Percentiles rank a stretch among this genome's conserved stretches.
phyloP scores from a whole-genome alignment of 1,284 basidiomycete species.

The Melampsora americana region DNA sequence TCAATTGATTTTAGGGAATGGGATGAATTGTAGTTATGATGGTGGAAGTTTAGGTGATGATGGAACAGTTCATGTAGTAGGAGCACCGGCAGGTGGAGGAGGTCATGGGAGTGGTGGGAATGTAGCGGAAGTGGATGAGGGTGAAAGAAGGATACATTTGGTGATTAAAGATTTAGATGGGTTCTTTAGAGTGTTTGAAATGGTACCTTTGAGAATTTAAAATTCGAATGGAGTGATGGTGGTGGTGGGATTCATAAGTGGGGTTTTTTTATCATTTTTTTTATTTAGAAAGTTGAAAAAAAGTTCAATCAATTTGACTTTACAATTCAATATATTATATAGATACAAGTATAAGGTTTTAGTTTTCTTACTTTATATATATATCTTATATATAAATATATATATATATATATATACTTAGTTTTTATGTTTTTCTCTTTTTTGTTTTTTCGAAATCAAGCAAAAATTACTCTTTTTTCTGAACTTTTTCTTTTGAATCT shows the following conservation, averaged over 20 bases:
- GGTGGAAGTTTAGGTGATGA: conserved; percentile 29
- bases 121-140: neutral
- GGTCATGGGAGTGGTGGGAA: neutral
- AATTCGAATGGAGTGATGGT: too few species aligned
- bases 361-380: too few species aligned
- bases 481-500: neutral
- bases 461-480: neutral
- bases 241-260: too few species aligned
- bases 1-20: conserved; percentile 78
- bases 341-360: too few species aligned
- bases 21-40: conserved; percentile 71
- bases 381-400: too few species aligned
- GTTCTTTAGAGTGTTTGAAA: conserved; percentile 31
- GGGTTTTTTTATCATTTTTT: too few species aligned
- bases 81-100: neutral
- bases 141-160: conserved; percentile 17
- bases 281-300: too few species aligned
- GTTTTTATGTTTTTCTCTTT: neutral
- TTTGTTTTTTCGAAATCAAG: neutral
- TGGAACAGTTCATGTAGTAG: conserved; percentile 5
- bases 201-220: conserved; percentile 15
- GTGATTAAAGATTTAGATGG: conserved; percentile 24
- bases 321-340: too few species aligned
- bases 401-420: neutral
- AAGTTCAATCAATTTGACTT: too few species aligned